Evolutionary conservation across 78 protist genomes (phyloP), one percentile per base, ranked within the genome.

Genomic region (Tieghemostelium lacteum): DNA sequence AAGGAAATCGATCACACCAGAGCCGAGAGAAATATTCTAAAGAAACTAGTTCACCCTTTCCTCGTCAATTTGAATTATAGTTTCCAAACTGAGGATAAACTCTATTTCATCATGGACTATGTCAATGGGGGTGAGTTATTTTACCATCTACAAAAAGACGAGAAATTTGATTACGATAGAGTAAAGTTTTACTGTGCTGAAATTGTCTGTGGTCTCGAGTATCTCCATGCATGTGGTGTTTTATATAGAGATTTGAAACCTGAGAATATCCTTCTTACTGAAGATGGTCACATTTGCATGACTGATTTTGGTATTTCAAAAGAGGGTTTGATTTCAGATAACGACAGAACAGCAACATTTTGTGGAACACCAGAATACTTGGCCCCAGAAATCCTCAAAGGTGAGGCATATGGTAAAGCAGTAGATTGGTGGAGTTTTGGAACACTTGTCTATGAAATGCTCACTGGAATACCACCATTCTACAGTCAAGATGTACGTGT

Each of bases 291-390:
- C 88, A 95, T 95, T 69, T 39, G 37, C 45, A 29, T 98, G 52
- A 98, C 99, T 2, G 99, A 98, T 75, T 98, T 98, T 60, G 99
- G 99, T 17, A 95, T 98, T 6, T 87, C 97, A 19, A 98, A 98
- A 78, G 95, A 85, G 61, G 95, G 92, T 19, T 31, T 85, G 58
- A 40, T 86, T 75, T 63, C 74, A 31, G 92, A 73, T 22, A 88
- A 92, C 28, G 96, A 74, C 58, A 69, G 96, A 66, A 95, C 98
- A 0, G 73, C 95, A n/a, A 97, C 99, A 1, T 95, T 99, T 70
- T 99, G 99, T 86, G 99, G 99, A 8, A 99, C 99, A 16, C 99
- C 99, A 8, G 99, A 98, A 73, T 99, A 99, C 75, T 78, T 99
- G n/a, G 93, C 95, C 16, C 91, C 91, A 20, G 98, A 97, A 66